Evolutionary conservation across 768 basidiomycete species (phyloP), one percentile per base, ranked within the genome.

Genomic region (Lactarius hengduanensis): DNA sequence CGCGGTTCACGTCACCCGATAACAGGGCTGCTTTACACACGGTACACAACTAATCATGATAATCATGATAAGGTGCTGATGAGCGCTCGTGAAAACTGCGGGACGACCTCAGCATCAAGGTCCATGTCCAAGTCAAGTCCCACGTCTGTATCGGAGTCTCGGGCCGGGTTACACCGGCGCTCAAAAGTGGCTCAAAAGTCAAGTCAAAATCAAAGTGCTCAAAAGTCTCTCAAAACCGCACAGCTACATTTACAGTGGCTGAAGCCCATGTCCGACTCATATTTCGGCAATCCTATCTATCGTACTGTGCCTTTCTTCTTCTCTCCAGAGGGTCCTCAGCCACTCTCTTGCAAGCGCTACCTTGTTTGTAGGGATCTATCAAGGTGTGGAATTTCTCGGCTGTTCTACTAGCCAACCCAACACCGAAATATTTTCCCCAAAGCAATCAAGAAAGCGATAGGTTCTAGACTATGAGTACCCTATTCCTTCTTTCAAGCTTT

Each of bases 301-400:
- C 55, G 55, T 34, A 16, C 55, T 18, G 26, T 26, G 55, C 10
- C 11, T 8, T 4, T 13, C n/a, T 6, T 26, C 10, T 47, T n/a
- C n/a, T 47, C 3, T 22, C 9, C 4, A 50, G 47, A 38, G 0
- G 9, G n/a, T 10, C 8, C 2, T 4, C 4, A 50, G 11, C n/a
- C 47, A 50, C 22, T 3, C 47, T n/a, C 43, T 13, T 22, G 26
- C 4, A 45, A 69, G 68, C 65, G 64, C 1, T 15, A 61, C 34
- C 59, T 66, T 26, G 36, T 69, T 4, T 65, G 70, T 8, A 61
- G 53, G 6, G 65, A 71, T 34, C 68, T 71, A 15, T n/a, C 62
- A 71, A 64, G 70, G 68, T 66, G 41, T 4, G 11, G 7, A 11
- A 16, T 26, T 15, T 20, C 20, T 57, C 34, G n/a, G 3, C 55